Evolutionary conservation across 1,139 yeast species (phyloP).

Genomic region (Yamadazyma epiphylla): DNA sequence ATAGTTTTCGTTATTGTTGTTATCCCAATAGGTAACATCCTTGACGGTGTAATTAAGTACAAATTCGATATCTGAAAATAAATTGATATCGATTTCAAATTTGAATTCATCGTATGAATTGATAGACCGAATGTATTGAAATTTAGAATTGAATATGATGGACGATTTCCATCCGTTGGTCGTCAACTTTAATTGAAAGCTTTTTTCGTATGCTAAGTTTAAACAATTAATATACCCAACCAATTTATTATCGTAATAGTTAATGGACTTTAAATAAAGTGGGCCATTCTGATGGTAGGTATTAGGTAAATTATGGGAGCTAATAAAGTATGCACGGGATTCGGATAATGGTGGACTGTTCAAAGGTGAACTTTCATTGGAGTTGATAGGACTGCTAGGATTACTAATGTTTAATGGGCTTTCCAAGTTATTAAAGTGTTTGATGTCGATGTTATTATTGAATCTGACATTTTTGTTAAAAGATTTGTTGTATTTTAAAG

Average conservation of each 20-base stretch:
- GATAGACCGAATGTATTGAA: constrained; percentile 23
- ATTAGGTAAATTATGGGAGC: constrained; percentile 6
- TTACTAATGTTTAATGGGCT: constrained; percentile 37
- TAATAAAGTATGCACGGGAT: constrained; percentile 9
- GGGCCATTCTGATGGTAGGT: constrained; percentile 5
- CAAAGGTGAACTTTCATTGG: constrained; percentile 11
- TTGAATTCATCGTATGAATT: constrained; percentile 31
- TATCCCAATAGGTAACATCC: constrained; percentile 31
- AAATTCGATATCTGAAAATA: constrained; percentile 16
- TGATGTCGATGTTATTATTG: constrained; percentile 17
- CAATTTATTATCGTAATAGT: constrained; percentile 14
- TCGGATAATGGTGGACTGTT: constrained; percentile 5
- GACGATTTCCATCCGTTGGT: constrained; percentile 36
- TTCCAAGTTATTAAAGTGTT: constrained; percentile 41
- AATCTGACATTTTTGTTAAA: constrained; percentile 7
- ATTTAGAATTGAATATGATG: constrained; percentile 23
- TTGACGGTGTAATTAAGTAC: constrained; percentile 19
- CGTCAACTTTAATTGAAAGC: constrained; percentile 31
- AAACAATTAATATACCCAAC: constrained; percentile 32
- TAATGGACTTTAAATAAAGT: constrained; percentile 8
- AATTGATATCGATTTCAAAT: constrained; percentile 29
- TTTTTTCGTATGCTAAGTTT: constrained; percentile 39
- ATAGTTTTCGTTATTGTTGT: constrained; percentile 28
- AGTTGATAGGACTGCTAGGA: constrained; percentile 28
- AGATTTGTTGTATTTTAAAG: constrained; percentile 24